Evolutionary conservation across 78 protist genomes (phyloP), one percentile per base, ranked within the genome.

Genomic region (Creolimax fragrantissima): DNA sequence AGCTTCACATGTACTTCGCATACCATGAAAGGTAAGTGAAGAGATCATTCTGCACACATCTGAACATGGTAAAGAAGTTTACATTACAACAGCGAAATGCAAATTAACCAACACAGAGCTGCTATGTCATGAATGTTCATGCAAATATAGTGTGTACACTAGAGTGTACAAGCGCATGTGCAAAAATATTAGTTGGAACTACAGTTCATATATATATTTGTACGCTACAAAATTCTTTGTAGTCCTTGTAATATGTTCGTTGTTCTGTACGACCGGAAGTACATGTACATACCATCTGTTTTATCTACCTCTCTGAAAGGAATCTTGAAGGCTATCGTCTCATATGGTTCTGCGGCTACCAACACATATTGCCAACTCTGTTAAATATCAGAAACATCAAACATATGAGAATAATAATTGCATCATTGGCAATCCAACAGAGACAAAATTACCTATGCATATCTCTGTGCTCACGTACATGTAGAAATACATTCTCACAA

Each of bases 311-410:
- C 95, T 0, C 5, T 36, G 41, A 91, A 84, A 2, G 99, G 99
- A 4, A 99, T 95, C 94, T 98, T 97, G 94, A 98, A 96, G 37
- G 96, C 98, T 42, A 99, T 95, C 3, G 98, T 98, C 90, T 98
- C 99, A 93, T 99, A 99, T 3, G 99, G 99, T 67, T 97, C 99
- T 0, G 99, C 99, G 2, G 99, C 99, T n/a, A 99, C 94, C 41
- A 98, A 90, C 2, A 99, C 43, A 93, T 98, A 98, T 93, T 95
- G 97, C 42, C 74, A 96, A 43, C 94, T 92, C 83, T 35, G 32
- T 17, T 24, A 58, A 58, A 32, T 17, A 24, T 58, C 0, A 24
- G 74, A 17, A 58, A 58, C 1, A 58, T 17, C 39, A 1, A 24
- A 1, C 24, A 24, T 24, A 24, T 32, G 74, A 32, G 74, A 58